phyloP scores from a whole-genome alignment of 1,139 yeast species.

The Zygosaccharomyces sapae region DNA sequence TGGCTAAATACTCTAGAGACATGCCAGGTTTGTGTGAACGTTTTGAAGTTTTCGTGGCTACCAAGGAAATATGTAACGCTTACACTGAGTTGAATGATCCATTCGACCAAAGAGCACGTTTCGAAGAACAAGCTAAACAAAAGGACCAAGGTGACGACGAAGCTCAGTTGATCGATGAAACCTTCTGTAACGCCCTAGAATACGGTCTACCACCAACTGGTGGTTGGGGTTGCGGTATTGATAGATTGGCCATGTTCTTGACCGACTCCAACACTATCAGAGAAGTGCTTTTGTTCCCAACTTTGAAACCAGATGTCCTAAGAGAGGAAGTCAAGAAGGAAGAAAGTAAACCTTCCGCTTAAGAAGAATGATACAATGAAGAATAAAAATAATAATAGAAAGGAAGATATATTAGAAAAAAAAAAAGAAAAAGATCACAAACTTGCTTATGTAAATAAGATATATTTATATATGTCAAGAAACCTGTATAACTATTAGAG shows the following conservation, averaged over 20 bases:
- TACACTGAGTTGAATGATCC: conserved; percentile 99
- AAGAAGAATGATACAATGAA: conserved; percentile 6
- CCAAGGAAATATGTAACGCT: conserved; percentile 97
- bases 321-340: conserved; percentile 35
- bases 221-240: conserved; percentile 99
- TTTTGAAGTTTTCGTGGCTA: conserved; percentile 97
- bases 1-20: conserved; percentile 92
- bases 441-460: conserved; percentile 1
- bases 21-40: conserved; percentile 95
- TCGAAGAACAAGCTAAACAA: conserved; percentile 98
- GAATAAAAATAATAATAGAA: not conserved
- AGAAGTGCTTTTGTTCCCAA: conserved; percentile 97
- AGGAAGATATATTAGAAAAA: too few relatives aligned
- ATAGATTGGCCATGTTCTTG: conserved; percentile 96
- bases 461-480: not conserved
- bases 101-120: conserved; percentile 93
- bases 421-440: not conserved
- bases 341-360: conserved; percentile 11
- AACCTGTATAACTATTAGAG: not conserved
- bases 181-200: conserved; percentile 95
- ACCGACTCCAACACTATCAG: conserved; percentile 95
- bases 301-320: conserved; percentile 84
- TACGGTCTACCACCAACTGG: conserved; percentile 99
- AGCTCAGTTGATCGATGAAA: conserved; percentile 94
- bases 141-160: conserved; percentile 99